These are phyloP conservation scores for Populus hybrid DNA, from an alignment of 441 rosid species.

Conservation along the genomic window DNA sequence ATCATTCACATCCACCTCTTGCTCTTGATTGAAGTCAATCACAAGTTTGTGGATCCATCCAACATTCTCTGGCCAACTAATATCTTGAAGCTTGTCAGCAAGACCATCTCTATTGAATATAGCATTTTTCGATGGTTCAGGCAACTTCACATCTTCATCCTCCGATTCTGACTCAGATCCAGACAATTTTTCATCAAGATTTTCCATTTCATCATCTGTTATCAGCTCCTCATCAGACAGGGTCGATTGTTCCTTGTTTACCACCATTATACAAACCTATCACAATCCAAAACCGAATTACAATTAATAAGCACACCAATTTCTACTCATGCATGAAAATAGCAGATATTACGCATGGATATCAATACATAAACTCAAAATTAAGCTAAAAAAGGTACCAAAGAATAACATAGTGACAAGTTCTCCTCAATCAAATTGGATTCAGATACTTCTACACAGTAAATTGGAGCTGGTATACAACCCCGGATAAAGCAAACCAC, in stretches of 20 bases:
- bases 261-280: constrained; percentile 30
- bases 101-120: constrained; percentile 60
- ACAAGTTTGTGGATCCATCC: constrained; percentile 72
- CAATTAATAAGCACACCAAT: not conserved
- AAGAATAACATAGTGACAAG: too few species aligned
- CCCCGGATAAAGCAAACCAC: not conserved
- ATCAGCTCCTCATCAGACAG: constrained; percentile 32
- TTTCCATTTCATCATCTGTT: constrained; percentile 42
- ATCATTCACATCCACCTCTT: constrained; percentile 80
- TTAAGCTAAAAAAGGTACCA: not conserved
- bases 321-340: not conserved
- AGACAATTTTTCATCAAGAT: constrained; percentile 32
- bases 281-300: not conserved
- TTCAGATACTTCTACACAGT: not conserved
- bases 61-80: constrained; percentile 69
- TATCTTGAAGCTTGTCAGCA: constrained; percentile 70
- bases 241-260: not conserved
- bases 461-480: too few species aligned
- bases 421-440: not conserved
- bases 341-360: not conserved
- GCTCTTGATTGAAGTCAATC: constrained; percentile 57
- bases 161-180: constrained; percentile 55
- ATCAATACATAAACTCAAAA: not conserved
- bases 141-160: constrained; percentile 52
- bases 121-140: constrained; percentile 57